A percentile compares a stretch with the other conserved stretches of the same genome.
Conservation (phyloP, 306 rosid genomes). For the Delonix regia region DNA sequence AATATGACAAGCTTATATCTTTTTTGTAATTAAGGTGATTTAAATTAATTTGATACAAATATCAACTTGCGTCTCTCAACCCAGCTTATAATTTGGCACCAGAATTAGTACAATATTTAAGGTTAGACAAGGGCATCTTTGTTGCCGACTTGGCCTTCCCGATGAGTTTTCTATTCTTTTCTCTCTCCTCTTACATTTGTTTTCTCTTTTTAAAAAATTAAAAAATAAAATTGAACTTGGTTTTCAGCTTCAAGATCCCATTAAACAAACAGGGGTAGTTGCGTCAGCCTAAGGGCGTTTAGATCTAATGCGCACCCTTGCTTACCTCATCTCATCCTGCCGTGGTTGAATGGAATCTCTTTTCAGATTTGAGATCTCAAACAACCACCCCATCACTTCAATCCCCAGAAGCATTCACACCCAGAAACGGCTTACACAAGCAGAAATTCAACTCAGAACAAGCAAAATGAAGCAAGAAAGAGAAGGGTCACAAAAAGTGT, state of each 20-base stretch:
- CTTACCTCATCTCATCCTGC: slow-evolving; percentile 53
- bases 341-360: slow-evolving; percentile 51
- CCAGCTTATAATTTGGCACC: neutral
- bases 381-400: slow-evolving; percentile 36
- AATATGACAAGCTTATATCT: too few species aligned
- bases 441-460: slow-evolving; percentile 19
- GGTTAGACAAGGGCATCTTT: slow-evolving; percentile 42
- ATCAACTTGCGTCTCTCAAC: neutral
- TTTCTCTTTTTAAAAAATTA: neutral
- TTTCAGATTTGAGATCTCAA: slow-evolving; percentile 49
- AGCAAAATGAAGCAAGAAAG: neutral
- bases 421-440: neutral
- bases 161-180: slow-evolving; percentile 10
- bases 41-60: too few species aligned
- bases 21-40: neutral
- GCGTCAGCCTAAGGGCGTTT: slow-evolving; percentile 58
- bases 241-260: slow-evolving; percentile 38
- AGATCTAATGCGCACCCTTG: slow-evolving; percentile 43
- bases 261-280: slow-evolving; percentile 38
- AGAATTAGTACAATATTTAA: slow-evolving; percentile 36
- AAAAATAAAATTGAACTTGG: slow-evolving; percentile 3
- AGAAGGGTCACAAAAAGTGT: too few species aligned
- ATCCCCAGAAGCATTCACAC: slow-evolving; percentile 31
- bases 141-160: slow-evolving; percentile 37
- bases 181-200: neutral